phyloP scores from a whole-genome alignment of 169 alveolate species.

The Cryptosporidium sp. region DNA sequence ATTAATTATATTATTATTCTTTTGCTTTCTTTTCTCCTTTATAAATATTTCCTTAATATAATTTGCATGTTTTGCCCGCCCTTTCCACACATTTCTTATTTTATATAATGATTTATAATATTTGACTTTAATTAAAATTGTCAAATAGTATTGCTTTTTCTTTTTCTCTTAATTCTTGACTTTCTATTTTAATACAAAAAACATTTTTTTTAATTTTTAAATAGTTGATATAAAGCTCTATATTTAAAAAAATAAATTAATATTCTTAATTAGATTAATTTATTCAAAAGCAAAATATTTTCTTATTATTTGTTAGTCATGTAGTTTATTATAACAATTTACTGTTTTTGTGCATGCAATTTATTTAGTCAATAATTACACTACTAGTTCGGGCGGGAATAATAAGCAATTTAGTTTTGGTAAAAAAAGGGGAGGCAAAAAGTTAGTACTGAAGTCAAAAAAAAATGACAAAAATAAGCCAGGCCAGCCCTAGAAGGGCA shows the following conservation, averaged over 20 bases:
- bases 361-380: neutral
- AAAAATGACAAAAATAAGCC: neutral
- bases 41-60: too few species aligned
- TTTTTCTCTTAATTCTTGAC: too few species aligned
- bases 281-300: neutral
- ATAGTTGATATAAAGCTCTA: too few species aligned
- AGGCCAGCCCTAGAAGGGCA: neutral
- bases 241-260: too few species aligned
- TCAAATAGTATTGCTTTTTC: too few species aligned
- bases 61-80: neutral
- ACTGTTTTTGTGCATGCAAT: neutral
- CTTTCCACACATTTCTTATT: neutral
- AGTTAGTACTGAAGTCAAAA: neutral
- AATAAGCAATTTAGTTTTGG: neutral
- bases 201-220: too few species aligned
- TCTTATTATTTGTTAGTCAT: neutral
- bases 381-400: neutral
- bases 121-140: too few species aligned
- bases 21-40: neutral
- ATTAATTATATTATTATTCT: too few species aligned
- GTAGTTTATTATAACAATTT: neutral
- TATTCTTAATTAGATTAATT: too few species aligned
- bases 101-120: too few species aligned
- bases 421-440: neutral
- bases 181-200: too few species aligned